Evolutionary conservation across 1,284 basidiomycete species (phyloP).

Genomic region (Ceratobasidium sp.): DNA sequence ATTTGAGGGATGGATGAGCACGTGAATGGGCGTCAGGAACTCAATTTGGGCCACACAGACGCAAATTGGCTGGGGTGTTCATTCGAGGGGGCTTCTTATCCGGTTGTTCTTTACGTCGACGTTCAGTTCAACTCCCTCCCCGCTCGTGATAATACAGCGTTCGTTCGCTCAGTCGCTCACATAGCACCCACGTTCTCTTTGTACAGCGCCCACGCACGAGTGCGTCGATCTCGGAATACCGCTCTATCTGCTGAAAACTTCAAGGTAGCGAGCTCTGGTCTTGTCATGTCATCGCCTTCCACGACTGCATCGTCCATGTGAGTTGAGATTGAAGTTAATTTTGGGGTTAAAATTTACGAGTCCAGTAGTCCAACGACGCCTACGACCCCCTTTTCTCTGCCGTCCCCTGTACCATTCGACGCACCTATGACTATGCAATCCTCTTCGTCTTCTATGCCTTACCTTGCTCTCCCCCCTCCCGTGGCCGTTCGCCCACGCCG

Average conservation of each 20-base stretch:
- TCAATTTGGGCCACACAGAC: conserved; percentile 29
- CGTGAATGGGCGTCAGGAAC: conserved; percentile 27
- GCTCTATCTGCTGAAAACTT: conserved; percentile 12
- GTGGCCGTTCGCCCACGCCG: conserved; percentile 22
- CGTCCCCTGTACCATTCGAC: conserved; percentile 19
- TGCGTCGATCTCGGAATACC: not conserved
- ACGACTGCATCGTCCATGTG: conserved; percentile 38
- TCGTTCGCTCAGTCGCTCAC: conserved; percentile 21
- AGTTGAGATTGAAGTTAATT: not conserved
- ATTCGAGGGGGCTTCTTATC: conserved; percentile 13
- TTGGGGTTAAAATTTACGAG: not conserved
- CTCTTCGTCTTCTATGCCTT: conserved; percentile 8
- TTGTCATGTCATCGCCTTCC: conserved; percentile 37
- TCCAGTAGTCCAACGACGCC: conserved; percentile 26
- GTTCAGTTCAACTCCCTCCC: too few relatives aligned
- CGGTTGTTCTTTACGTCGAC: conserved; percentile 25
- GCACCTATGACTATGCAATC: conserved; percentile 18
- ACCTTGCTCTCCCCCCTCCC: conserved; percentile 33
- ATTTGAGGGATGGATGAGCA: conserved; percentile 3
- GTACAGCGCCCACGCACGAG: conserved; percentile 17
- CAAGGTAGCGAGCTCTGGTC: not conserved
- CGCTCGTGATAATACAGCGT: not conserved
- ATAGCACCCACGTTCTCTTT: conserved; percentile 32
- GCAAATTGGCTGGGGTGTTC: conserved; percentile 25
- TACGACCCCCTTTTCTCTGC: conserved; percentile 37